Evolutionary conservation across 345 rosid genomes (phyloP).

Genomic region (Eucalyptus cloeziana): DNA sequence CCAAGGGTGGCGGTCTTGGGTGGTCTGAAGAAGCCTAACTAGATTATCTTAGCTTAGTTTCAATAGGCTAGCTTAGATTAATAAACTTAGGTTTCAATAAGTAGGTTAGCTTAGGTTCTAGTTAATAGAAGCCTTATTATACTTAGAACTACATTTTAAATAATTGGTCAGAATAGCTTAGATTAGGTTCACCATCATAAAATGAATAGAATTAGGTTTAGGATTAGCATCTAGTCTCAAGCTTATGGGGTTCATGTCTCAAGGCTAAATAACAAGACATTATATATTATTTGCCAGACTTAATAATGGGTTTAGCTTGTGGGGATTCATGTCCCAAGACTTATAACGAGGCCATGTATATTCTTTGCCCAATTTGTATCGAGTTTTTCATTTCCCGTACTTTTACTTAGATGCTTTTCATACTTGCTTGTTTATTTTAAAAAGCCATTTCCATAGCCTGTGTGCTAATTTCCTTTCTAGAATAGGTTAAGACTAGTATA

Average conservation of each 20-base stretch:
- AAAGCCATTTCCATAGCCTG: not conserved
- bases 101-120: not conserved
- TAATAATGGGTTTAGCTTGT: too few species aligned
- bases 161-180: not conserved
- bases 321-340: not conserved
- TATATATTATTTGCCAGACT: not conserved
- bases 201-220: not conserved
- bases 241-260: not conserved
- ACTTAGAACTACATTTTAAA: not conserved
- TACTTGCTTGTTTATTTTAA: too few species aligned
- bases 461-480: not conserved
- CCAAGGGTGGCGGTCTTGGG: not conserved
- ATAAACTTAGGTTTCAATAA: not conserved
- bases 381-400: not conserved
- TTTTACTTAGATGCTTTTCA: too few species aligned
- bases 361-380: not conserved
- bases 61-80: not conserved
- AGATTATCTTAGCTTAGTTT: not conserved
- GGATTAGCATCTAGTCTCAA: not conserved
- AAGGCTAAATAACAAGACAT: not conserved
- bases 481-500: not conserved
- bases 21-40: not conserved
- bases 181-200: not conserved
- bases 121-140: not conserved
- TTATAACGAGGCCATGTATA: too few species aligned